Evolutionary conservation across 345 rosid species (phyloP), one percentile per base, ranked within the genome.

Genomic region (Camelina neglecta): DNA sequence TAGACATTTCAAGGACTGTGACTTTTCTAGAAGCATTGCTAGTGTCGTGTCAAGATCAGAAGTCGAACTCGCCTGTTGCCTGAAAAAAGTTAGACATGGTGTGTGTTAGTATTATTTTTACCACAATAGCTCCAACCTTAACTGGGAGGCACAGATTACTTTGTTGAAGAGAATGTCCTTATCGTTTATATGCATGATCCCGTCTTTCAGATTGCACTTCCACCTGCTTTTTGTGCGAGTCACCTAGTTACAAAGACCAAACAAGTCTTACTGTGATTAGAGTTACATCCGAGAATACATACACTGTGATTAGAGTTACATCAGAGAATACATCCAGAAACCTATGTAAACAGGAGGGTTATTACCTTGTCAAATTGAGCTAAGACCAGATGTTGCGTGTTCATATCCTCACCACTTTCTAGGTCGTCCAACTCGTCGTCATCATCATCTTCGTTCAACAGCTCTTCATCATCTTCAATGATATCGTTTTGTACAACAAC

Each of bases 281-380:
- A 18, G 23, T 20, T 3, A 15, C 47, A 3, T 20, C n/a, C 54
- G 36, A 24, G 45, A 33, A 39, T 60, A 56, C 12, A 65, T 60
- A 26, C 33, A 10, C n/a, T 35, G 48, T 51, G 53, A 65, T 54
- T 18, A 79, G 20, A 18, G 18, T 20, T 3, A 15, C 48, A 3
- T 20, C n/a, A 62, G 36, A 26, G 45, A 35, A 39, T 50, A 57
- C 12, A 65, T 56, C 29, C 33, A 0, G n/a, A 33, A 24, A 44
- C 51, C 11, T 10, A 50, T 8, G 49, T 65, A 53, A 13, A 54
- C 8, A 65, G 15, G 50, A 68, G 56, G n/a, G 24, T 48, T 33
- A 9, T 8, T 82, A 94, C 98, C 97, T 94, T 94, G 83, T 94
- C 98, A 78, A 94, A 94, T 55, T 90, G 99, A 67, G 99, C 99